Percentiles rank a stretch among this genome's conserved stretches.
Evolutionary conservation across 805 yeast genomes (phyloP).

Genomic region (Pichia membranifaciens): DNA sequence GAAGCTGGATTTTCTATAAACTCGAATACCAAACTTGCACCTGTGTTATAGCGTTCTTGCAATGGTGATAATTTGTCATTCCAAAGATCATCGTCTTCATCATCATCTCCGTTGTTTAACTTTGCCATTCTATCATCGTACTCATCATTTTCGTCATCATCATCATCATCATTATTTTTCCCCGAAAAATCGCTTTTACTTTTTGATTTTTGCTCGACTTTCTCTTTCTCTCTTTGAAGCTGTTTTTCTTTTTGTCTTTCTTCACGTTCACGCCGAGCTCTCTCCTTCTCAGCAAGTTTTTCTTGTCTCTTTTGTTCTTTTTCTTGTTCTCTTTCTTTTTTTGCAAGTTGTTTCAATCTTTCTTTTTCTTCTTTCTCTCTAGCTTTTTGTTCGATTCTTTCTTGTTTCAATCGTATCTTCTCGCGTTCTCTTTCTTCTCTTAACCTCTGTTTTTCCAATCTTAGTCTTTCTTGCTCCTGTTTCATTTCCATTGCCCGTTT

Average conservation of each 20-base stretch:
- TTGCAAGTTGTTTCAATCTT: constrained; percentile 16
- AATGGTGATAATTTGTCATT: constrained; percentile 68
- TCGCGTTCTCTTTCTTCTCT: constrained; percentile 21
- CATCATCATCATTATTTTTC: constrained; percentile 12
- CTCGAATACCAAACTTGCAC: constrained; percentile 78
- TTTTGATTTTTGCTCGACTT: background rate
- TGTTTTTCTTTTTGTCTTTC: constrained; percentile 18
- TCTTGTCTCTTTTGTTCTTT: constrained; percentile 21
- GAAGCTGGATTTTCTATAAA: constrained; percentile 73
- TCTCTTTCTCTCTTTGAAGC: constrained; percentile 9
- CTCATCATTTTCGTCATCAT: constrained; percentile 13
- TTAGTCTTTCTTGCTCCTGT: constrained; percentile 16
- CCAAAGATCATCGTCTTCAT: constrained; percentile 24
- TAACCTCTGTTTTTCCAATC: constrained; percentile 16
- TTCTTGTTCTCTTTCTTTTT: constrained; percentile 22
- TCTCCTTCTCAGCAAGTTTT: constrained; percentile 22
- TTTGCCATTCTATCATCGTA: constrained; percentile 13
- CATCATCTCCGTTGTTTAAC: constrained; percentile 14
- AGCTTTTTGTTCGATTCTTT: constrained; percentile 19
- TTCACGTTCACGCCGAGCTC: constrained; percentile 18
- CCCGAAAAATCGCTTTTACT: background rate
- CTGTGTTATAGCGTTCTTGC: constrained; percentile 62
- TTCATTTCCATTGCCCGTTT: constrained; percentile 14
- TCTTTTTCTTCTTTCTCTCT: constrained; percentile 21
- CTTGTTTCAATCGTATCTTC: constrained; percentile 17